Evolutionary conservation across 345 rosid species (phyloP).

Genomic region (Hibiscus syriacus): DNA sequence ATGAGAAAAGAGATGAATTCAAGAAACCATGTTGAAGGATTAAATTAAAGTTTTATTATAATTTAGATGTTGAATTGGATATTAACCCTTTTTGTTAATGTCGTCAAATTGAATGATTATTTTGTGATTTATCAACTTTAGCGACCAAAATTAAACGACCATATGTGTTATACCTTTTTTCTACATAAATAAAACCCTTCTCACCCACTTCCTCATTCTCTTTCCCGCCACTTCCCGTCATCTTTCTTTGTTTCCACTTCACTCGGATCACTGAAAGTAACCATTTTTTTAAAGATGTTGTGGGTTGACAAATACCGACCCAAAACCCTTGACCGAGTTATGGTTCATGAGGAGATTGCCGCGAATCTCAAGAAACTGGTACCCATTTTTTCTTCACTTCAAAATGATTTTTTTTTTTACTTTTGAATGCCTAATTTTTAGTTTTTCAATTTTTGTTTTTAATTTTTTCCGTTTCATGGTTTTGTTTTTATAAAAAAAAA

Average conservation of each 20-base stretch:
- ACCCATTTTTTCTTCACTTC: constrained; percentile 6
- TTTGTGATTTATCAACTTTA: too few species aligned
- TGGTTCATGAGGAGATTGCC: constrained; percentile 77
- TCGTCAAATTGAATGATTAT: too few species aligned
- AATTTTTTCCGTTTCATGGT: constrained; percentile 2
- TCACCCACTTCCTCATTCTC: too few species aligned
- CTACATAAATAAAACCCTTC: neutral
- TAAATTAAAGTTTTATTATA: too few species aligned
- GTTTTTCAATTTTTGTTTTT: constrained; percentile 46
- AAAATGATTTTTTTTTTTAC: neutral
- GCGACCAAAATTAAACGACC: too few species aligned
- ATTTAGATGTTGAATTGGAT: too few species aligned
- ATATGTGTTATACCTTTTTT: neutral
- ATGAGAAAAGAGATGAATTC: constrained; percentile 3
- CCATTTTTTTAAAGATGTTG: constrained; percentile 45
- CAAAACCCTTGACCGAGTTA: constrained; percentile 69
- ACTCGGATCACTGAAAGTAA: neutral
- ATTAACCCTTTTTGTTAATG: too few species aligned
- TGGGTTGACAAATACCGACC: constrained; percentile 99
- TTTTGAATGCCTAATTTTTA: neutral
- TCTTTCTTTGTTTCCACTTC: neutral
- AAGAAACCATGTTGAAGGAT: neutral
- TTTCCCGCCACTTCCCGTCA: constrained; percentile 18
- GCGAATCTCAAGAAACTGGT: constrained; percentile 87
- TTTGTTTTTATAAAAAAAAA: neutral